These are phyloP conservation scores for Heracleum sosnowskyi DNA, from an alignment of 129 eudicot species.

Conservation along the genomic window DNA sequence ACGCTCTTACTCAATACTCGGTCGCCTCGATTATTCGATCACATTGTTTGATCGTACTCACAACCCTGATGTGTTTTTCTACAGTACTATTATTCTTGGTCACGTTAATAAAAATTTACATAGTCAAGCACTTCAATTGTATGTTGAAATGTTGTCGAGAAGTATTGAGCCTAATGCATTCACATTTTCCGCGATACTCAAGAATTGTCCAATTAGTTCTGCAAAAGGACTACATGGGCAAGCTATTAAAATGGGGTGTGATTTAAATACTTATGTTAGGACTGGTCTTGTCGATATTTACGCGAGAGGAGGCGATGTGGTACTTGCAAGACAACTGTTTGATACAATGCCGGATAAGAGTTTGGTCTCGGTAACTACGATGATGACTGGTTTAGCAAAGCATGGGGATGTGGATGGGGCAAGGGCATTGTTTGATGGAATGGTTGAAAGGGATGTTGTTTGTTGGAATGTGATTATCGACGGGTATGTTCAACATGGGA, in stretches of 20 bases:
- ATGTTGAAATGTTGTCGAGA: constrained; percentile 49
- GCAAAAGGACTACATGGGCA: constrained; percentile 57
- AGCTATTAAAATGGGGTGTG: constrained; percentile 50
- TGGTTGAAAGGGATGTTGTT: constrained; percentile 54
- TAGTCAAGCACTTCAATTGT: constrained; percentile 29
- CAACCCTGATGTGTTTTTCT: constrained; percentile 56
- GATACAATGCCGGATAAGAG: constrained; percentile 54
- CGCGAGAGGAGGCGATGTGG: constrained; percentile 42
- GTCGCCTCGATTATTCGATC: constrained; percentile 42
- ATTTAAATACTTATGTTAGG: constrained; percentile 50
- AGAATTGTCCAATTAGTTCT: constrained; percentile 26
- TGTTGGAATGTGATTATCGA: constrained; percentile 92
- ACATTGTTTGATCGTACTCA: constrained; percentile 41
- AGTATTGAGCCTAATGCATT: constrained; percentile 63
- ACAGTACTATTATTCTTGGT: constrained; percentile 61
- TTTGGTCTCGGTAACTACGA: constrained; percentile 58
- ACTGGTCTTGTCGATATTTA: constrained; percentile 72
- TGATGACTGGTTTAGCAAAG: constrained; percentile 63
- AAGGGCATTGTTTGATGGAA: constrained; percentile 47
- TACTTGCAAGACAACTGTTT: constrained; percentile 49
- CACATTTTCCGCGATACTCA: constrained; percentile 56
- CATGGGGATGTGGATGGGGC: constrained; percentile 53
- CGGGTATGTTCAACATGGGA: constrained; percentile 61
- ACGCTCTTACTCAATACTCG: constrained; percentile 56
- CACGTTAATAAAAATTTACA: constrained; percentile 32